A percentile compares a stretch with the other conserved stretches of the same genome.
These are phyloP conservation scores for Cunninghamia lanceolata DNA, from an alignment of 75 land plant genomes.

Conservation along the genomic window DNA sequence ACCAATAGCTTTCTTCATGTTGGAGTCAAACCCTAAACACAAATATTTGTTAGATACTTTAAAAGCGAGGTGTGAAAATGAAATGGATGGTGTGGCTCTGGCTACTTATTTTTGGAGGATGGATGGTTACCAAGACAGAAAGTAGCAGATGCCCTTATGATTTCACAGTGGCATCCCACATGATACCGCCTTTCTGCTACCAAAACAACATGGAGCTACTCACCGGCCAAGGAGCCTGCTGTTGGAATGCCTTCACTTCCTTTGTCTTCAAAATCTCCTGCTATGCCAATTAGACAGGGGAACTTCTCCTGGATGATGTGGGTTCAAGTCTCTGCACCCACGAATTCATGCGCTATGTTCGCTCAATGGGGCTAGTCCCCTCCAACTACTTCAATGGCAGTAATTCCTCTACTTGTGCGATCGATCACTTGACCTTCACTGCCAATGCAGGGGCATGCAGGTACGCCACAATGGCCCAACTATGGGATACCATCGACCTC, in stretches of 20 bases:
- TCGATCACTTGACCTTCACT: conserved; percentile 11
- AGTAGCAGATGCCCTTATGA: conserved; percentile 19
- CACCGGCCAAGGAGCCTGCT: conserved; percentile 13
- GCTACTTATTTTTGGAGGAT: neutral
- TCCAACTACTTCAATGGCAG: conserved; percentile 21
- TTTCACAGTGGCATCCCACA: too few species aligned
- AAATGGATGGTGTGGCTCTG: neutral
- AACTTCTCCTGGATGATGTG: conserved; percentile 26
- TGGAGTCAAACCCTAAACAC: too few species aligned
- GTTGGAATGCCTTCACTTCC: conserved; percentile 24
- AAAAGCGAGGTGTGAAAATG: neutral
- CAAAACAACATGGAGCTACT: conserved; percentile 22
- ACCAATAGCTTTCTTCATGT: too few species aligned
- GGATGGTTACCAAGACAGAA: neutral
- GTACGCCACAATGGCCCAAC: too few species aligned
- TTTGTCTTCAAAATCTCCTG: conserved; percentile 23
- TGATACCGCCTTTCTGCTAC: conserved; percentile 32
- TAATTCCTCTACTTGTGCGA: neutral
- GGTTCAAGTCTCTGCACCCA: conserved; percentile 29
- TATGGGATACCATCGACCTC: conserved; percentile 13
- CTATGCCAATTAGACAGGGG: conserved; percentile 31
- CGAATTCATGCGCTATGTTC: conserved; percentile 18
- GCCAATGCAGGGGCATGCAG: conserved; percentile 21
- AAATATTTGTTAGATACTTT: too few species aligned
- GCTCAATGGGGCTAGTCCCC: conserved; percentile 14